Percentiles rank a stretch among this genome's conserved stretches.
Evolutionary conservation across 371 early-diverging fungal genomes (phyloP).

Genomic region (Cokeromyces recurvatus): DNA sequence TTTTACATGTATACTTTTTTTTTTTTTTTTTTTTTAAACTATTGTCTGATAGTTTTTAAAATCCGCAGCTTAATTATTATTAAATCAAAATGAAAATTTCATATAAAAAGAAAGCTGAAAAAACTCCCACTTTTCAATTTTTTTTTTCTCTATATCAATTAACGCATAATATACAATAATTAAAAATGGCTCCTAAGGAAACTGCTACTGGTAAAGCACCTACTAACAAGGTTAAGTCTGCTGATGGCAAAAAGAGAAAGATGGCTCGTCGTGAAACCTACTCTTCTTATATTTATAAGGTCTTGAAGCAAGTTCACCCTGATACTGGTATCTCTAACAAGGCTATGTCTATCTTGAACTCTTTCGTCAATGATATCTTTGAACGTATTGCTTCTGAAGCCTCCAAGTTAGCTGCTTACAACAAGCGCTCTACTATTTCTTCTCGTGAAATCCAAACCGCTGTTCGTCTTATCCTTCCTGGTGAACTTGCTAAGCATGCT

Average conservation of each 20-base stretch:
- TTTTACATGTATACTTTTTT: no score
- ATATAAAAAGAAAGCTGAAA: not conserved
- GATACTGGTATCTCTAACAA: slow-evolving; percentile 97
- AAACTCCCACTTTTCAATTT: not conserved
- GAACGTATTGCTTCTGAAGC: slow-evolving; percentile 88
- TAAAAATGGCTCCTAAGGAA: slow-evolving; percentile 3
- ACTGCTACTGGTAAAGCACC: slow-evolving; percentile 1
- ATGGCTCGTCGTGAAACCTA: slow-evolving; percentile 80
- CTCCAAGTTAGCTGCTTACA: slow-evolving; percentile 89
- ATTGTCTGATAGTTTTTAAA: no score
- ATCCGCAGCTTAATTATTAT: no score
- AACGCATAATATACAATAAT: not conserved
- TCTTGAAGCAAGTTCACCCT: slow-evolving; percentile 95
- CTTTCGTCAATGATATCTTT: slow-evolving; percentile 96
- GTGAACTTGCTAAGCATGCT: slow-evolving; percentile 96
- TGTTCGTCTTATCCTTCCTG: slow-evolving; percentile 90
- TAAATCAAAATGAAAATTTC: no score
- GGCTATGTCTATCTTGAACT: slow-evolving; percentile 97
- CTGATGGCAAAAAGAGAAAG: slow-evolving; percentile 47
- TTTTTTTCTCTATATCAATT: not conserved
- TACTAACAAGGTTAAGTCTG: slow-evolving; percentile 1
- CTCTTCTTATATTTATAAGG: slow-evolving; percentile 94
- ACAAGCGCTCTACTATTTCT: slow-evolving; percentile 92
- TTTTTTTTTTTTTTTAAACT: no score
- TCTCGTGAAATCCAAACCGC: slow-evolving; percentile 95